Evolutionary conservation across 208 protist species (phyloP).

Genomic region (Porcisia deanei): DNA sequence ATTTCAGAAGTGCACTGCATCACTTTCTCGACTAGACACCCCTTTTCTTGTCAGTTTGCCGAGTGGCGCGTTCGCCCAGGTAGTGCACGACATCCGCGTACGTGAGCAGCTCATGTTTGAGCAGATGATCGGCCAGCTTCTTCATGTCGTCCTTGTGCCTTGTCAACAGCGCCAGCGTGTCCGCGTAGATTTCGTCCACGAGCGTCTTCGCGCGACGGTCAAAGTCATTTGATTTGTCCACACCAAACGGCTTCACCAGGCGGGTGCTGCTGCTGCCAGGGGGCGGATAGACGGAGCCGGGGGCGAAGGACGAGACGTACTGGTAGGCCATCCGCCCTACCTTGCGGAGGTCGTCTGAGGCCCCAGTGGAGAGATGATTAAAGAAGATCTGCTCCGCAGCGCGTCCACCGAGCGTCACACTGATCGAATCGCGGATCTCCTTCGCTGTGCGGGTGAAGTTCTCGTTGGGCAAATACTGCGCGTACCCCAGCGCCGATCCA

Average conservation of each 20-base stretch:
- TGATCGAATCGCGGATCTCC: conserved; percentile 95
- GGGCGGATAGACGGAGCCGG: conserved; percentile 70
- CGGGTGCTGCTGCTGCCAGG: conserved; percentile 58
- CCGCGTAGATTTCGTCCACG: conserved; percentile 80
- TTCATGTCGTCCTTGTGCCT: conserved; percentile 83
- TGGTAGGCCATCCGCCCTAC: conserved; percentile 95
- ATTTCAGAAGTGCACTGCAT: background rate
- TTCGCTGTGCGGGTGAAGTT: conserved; percentile 88
- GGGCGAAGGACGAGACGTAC: conserved; percentile 81
- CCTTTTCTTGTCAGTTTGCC: conserved; percentile 54
- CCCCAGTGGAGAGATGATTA: conserved; percentile 92
- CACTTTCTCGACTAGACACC: conserved; percentile 17
- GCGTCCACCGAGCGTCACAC: conserved; percentile 94
- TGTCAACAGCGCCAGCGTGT: conserved; percentile 64
- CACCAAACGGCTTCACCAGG: conserved; percentile 91
- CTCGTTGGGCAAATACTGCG: conserved; percentile 98
- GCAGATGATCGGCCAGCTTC: conserved; percentile 85
- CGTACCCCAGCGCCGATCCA: conserved; percentile 95
- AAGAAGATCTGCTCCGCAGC: conserved; percentile 95
- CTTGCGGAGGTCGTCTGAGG: conserved; percentile 96
- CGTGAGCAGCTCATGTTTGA: conserved; percentile 84
- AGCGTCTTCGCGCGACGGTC: conserved; percentile 89
- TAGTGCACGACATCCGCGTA: conserved; percentile 78
- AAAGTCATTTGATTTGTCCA: conserved; percentile 76
- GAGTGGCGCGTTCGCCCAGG: conserved; percentile 55